Evolutionary conservation across 176 grass and related monocot genomes (phyloP).

Genomic region (Aegilops tauschii): DNA sequence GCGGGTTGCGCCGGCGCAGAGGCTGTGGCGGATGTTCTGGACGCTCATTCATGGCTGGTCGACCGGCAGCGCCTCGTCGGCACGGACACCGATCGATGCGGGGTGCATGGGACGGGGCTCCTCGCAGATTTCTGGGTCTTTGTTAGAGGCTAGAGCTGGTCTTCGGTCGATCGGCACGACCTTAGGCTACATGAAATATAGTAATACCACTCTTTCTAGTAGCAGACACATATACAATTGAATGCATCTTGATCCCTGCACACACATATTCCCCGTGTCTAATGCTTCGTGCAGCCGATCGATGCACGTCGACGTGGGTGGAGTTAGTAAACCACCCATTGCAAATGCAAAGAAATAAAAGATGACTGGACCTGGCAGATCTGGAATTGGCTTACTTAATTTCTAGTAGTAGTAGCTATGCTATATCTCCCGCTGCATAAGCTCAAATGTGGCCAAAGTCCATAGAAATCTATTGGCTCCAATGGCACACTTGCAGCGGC

Average conservation of each 20-base stretch:
- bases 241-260: neutral
- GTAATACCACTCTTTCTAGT: neutral
- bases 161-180: neutral
- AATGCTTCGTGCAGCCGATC: neutral
- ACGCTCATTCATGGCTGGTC: constrained; percentile 30
- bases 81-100: neutral
- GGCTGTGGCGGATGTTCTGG: constrained; percentile 29
- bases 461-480: neutral
- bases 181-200: neutral
- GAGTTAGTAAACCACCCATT: neutral
- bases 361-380: neutral
- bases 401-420: too few species aligned
- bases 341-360: neutral
- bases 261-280: constrained; percentile 34
- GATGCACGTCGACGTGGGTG: neutral
- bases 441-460: neutral
- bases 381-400: neutral
- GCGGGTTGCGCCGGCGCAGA: constrained; percentile 28
- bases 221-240: neutral
- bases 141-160: neutral
- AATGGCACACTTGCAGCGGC: neutral
- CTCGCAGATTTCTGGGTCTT: neutral
- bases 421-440: neutral
- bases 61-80: constrained; percentile 19
- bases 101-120: neutral